Conservation (phyloP, 2,329 filamentous ascomycete species). For the Bipolaris bicolor region DNA sequence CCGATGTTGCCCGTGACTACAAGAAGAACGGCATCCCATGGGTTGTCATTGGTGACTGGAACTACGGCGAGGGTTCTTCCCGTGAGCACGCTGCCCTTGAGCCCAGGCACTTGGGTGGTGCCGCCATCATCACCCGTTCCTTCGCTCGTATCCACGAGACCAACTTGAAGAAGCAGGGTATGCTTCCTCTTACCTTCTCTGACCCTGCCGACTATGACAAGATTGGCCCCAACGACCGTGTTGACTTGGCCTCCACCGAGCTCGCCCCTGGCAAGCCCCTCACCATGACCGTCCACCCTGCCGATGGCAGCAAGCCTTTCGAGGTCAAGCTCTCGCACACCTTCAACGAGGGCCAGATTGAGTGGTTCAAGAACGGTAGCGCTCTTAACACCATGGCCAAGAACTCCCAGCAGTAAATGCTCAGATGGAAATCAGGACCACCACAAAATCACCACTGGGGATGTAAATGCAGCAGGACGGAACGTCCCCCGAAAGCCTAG, state of each 20-base stretch:
- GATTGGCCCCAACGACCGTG: constrained; percentile 89
- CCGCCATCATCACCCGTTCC: constrained; percentile 92
- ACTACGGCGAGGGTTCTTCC: constrained; percentile 97
- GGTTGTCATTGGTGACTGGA: constrained; percentile 99
- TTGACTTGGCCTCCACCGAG: constrained; percentile 88
- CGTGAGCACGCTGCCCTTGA: constrained; percentile 98
- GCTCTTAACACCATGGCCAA: constrained; percentile 99
- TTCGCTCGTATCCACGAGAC: constrained; percentile 99
- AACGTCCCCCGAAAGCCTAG: constrained; percentile 31
- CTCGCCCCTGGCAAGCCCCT: constrained; percentile 91
- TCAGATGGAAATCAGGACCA: constrained; percentile 9
- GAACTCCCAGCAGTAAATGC: constrained; percentile 46
- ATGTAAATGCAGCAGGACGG: constrained; percentile 42
- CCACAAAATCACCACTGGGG: constrained; percentile 32
- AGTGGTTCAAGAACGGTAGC: constrained; percentile 99
- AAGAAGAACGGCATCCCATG: constrained; percentile 95
- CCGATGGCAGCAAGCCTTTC: constrained; percentile 75
- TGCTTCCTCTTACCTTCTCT: constrained; percentile 95
- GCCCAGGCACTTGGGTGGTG: constrained; percentile 93
- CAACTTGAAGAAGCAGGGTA: constrained; percentile 99
- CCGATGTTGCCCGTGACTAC: constrained; percentile 95
- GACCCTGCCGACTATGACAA: constrained; percentile 98
- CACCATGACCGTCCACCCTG: constrained; percentile 89
- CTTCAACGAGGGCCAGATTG: constrained; percentile 96
- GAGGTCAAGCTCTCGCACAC: constrained; percentile 89